Conservation (phyloP, 352 stramenopile species). For the Phytophthora palmivora region DNA sequence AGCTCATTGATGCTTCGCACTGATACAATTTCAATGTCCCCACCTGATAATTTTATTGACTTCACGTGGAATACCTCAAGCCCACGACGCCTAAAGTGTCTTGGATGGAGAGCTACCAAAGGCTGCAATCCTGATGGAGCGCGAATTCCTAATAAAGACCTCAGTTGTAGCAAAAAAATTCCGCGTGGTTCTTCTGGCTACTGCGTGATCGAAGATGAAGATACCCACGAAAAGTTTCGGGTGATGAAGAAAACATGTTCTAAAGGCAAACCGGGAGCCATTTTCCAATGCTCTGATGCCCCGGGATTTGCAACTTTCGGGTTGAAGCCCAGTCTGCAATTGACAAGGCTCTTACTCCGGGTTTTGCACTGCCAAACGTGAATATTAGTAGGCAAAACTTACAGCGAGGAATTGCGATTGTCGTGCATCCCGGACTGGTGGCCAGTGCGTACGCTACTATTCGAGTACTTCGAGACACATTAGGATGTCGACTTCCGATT, state of each 20-base stretch:
- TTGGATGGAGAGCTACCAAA: slow-evolving; percentile 64
- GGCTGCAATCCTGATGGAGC: slow-evolving; percentile 49
- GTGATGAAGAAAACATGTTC: slow-evolving; percentile 68
- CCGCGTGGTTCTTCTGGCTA: slow-evolving; percentile 48
- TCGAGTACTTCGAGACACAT: slow-evolving; percentile 39
- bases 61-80: not conserved
- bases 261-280: slow-evolving; percentile 41
- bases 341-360: not conserved
- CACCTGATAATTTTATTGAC: not conserved
- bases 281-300: slow-evolving; percentile 55
- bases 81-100: slow-evolving; percentile 39
- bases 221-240: slow-evolving; percentile 58
- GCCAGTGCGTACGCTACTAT: slow-evolving; percentile 71
- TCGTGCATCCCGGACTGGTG: slow-evolving; percentile 71
- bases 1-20: not conserved
- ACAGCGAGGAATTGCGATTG: slow-evolving; percentile 55
- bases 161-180: slow-evolving; percentile 46
- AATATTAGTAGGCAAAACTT: not conserved
- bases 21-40: not conserved
- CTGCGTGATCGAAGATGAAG: slow-evolving; percentile 62
- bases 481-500: slow-evolving; percentile 55
- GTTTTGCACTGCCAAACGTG: too few relatives aligned
- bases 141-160: slow-evolving; percentile 48
- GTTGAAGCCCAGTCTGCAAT: slow-evolving; percentile 10
- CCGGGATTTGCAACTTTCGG: slow-evolving; percentile 60